Percentiles rank a stretch among this genome's conserved stretches.
phyloP scores from a whole-genome alignment of 495 filamentous ascomycete genomes.

The Tuber microsphaerosporum region DNA sequence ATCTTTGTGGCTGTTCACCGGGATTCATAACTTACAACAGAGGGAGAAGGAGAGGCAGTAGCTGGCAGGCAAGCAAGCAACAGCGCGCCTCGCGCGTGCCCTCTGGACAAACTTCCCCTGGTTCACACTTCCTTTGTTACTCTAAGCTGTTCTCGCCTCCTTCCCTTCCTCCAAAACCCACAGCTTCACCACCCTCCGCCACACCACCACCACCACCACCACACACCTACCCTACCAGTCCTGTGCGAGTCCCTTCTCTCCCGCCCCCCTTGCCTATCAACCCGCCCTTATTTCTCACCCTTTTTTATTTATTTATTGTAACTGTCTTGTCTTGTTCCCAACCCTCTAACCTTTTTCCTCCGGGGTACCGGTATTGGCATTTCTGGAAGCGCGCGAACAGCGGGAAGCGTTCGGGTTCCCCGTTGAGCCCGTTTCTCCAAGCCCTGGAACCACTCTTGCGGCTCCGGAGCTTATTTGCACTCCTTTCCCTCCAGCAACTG shows the following conservation, averaged over 20 bases:
- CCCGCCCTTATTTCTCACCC: neutral
- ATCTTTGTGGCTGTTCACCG: neutral
- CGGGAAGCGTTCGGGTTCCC: conserved; percentile 1
- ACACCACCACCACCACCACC: neutral
- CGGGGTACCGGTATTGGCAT: neutral
- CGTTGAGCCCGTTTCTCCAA: conserved; percentile 1
- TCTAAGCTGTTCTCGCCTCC: neutral
- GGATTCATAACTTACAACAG: neutral
- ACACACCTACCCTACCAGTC: no score
- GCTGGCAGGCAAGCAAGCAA: neutral
- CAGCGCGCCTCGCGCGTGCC: neutral
- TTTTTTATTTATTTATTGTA: neutral
- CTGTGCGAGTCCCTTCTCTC: neutral
- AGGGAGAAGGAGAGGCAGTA: neutral
- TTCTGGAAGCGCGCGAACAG: neutral
- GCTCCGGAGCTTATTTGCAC: conserved; percentile 39
- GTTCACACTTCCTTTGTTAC: conserved; percentile 1
- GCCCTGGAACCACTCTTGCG: conserved; percentile 19
- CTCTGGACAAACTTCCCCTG: neutral
- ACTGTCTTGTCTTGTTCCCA: neutral
- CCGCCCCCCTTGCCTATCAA: neutral
- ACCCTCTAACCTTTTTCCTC: neutral
- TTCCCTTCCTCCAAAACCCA: neutral
- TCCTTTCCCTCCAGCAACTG: conserved; percentile 18
- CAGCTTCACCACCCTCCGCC: neutral